phyloP scores from a whole-genome alignment of 257 asterid species.

The Paraleonurus japonicus region DNA sequence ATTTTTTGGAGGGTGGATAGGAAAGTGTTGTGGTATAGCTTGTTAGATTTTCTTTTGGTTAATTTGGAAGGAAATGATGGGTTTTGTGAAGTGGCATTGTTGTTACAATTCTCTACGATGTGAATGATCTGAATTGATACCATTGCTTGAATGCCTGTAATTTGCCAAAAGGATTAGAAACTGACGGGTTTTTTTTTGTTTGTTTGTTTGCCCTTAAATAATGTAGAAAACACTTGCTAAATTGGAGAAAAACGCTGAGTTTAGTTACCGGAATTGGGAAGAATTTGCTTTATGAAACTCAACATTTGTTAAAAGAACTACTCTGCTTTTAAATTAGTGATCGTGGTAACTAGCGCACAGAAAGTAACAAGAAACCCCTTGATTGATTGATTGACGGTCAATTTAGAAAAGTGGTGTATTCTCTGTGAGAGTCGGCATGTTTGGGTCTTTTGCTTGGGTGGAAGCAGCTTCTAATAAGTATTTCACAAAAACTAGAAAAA shows the following conservation, averaged over 20 bases:
- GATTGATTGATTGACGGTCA: neutral
- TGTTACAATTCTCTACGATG: neutral
- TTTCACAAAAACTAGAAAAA: neutral
- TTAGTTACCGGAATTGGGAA: neutral
- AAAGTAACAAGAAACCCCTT: constrained; percentile 1
- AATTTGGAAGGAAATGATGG: neutral
- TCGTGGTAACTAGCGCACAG: neutral
- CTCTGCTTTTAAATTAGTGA: neutral
- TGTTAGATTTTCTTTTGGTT: neutral
- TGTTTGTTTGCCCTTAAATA: neutral
- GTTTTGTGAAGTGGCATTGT: neutral
- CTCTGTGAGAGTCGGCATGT: neutral
- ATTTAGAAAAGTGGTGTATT: neutral
- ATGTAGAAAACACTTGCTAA: neutral
- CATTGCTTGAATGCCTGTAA: neutral
- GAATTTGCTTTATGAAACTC: neutral
- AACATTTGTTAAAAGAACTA: neutral
- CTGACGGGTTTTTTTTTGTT: neutral
- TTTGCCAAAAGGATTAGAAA: neutral
- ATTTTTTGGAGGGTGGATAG: neutral
- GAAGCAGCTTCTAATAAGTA: neutral
- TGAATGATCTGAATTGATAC: neutral
- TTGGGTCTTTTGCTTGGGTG: neutral
- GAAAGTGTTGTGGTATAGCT: neutral
- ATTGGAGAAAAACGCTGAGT: neutral